Base-by-base conservation (phyloP, 495 filamentous ascomycete genomes). In the Aspergillus affinis region DNA sequence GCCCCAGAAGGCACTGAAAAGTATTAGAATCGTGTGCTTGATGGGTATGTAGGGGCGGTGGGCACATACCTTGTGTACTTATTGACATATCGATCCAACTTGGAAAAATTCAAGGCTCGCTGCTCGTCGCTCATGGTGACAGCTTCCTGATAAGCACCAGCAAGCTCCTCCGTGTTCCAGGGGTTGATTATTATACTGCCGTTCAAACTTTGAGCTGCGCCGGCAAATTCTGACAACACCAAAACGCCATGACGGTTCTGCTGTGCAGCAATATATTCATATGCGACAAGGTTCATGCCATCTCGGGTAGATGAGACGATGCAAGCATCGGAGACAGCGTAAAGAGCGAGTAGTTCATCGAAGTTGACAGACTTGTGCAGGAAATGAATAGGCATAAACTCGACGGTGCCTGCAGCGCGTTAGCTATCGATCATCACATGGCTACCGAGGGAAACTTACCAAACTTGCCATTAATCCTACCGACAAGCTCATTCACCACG, bases 231-330 rank as follows among this genome's bases (percentile, higher is more conserved):
- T 50, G 93, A 97, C 18, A 98, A 84, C 30, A 98, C 91, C 84
- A 98, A 86, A 36, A 89, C 86, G 21, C 93, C 93, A 66, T 97
- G 91, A 9, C 90, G 85, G 68, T 96, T 88, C 64, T 89, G 80
- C 69, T 98, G 93, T 6, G 88, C 90, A 6, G 93, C 94, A 60
- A 98, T 96, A 77, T 98, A 98, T 76, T 98, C 93, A 75, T 95
- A 98, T 21, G 91, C 94, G 32, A 98, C 93, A n/a, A 98, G 84
- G 71, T 98, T 98, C 93, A 98, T 98, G 59, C 93, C 93, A 69
- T 98, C 93, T n/a, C 94, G 85, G 6, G 94, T 97, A 2, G 93
- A 97, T 26, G 90, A 93, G 48, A 98, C 93, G 19, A 98, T 84
- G 70, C 93, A 98, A 27, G 91, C 92, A 71, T 97, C 94, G 8